Conservation (phyloP, 306 rosid genomes). For the Trichosanthes truncata region DNA sequence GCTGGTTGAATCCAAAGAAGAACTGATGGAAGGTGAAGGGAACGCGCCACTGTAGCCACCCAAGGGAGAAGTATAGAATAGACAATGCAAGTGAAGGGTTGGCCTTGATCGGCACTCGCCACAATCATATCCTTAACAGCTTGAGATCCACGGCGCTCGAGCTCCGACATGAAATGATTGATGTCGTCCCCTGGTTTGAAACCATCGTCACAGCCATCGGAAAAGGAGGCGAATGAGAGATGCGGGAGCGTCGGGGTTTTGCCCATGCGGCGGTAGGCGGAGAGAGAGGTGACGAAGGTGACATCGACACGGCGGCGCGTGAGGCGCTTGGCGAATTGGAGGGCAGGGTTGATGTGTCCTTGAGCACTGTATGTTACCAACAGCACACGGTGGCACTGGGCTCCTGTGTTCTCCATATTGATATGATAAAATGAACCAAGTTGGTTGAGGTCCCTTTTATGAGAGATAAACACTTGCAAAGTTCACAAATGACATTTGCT, state of each 20-base stretch:
- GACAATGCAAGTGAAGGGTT: slow-evolving; percentile 14
- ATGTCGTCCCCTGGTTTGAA: background rate
- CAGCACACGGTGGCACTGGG: background rate
- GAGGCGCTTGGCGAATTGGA: slow-evolving; percentile 29
- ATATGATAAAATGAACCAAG: background rate
- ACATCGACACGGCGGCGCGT: slow-evolving; percentile 11
- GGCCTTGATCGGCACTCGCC: slow-evolving; percentile 7
- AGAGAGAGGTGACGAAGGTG: slow-evolving; percentile 18
- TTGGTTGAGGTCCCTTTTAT: background rate
- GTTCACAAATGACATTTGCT: background rate
- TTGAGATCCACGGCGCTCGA: slow-evolving; percentile 13
- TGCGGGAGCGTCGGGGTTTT: background rate
- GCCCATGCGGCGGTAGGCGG: slow-evolving; percentile 11
- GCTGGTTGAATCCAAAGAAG: background rate
- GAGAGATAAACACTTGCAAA: background rate
- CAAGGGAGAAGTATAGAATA: slow-evolving; percentile 22
- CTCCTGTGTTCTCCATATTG: background rate
- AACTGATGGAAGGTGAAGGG: background rate
- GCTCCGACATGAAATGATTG: background rate
- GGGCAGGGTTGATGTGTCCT: slow-evolving; percentile 33
- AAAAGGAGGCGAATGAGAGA: slow-evolving; percentile 12
- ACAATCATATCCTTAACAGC: slow-evolving; percentile 11
- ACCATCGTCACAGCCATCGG: slow-evolving; percentile 29
- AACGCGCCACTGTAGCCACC: slow-evolving; percentile 13
- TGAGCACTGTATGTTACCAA: slow-evolving; percentile 16